Base-by-base conservation (phyloP, 2,329 filamentous ascomycete genomes). In the Alternaria brassicae region DNA sequence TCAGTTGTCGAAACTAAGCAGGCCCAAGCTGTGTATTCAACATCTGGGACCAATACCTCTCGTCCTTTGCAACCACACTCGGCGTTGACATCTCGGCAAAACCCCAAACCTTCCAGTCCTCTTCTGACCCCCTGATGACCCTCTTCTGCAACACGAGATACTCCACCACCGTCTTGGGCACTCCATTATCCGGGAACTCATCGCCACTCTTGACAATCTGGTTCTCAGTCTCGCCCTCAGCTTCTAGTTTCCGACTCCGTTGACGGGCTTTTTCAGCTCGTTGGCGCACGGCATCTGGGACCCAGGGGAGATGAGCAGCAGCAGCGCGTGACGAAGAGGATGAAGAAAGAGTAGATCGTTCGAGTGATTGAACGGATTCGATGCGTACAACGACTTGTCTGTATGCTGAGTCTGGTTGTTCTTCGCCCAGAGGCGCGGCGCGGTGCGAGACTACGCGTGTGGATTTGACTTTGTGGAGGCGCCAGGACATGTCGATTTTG, bases 91-190 rank as follows among this genome's bases (percentile, higher is more conserved):
- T 82, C 40, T 83, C 75, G 28, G 86, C 79, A 19, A 86, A 89
- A 13, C 89, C 89, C 84, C 88, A 89, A 50, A 91, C 75, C 72
- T 81, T 82, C 89, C 89, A 92, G 2, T 82, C 79, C 27, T 75
- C 78, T 56, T 81, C 74, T 70, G 80, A 72, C 32, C 81, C 81
- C 2, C 68, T 61, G 44, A 80, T 85, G 19, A 84, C 85, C 53
- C 71, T 75, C 45, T 77, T 78, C 70, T 87, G 85, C 44, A 92
- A 65, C 37, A 90, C 88, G 4, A 92, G 63, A 69, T 91, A 86
- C 80, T 92, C 90, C 2, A 82, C 74, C 66, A 88, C 81, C 27
- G 47, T 66, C 55, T 57, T 61, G 13, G n/a, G 41, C 36, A 51
- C 44, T 2, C 39, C 51, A 6, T 53, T 65, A 10, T 63, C 54